A percentile compares a stretch with the other conserved stretches of the same genome.
Conservation (phyloP, 371 early-diverging fungal genomes). For the Apophysomyces variabilis region DNA sequence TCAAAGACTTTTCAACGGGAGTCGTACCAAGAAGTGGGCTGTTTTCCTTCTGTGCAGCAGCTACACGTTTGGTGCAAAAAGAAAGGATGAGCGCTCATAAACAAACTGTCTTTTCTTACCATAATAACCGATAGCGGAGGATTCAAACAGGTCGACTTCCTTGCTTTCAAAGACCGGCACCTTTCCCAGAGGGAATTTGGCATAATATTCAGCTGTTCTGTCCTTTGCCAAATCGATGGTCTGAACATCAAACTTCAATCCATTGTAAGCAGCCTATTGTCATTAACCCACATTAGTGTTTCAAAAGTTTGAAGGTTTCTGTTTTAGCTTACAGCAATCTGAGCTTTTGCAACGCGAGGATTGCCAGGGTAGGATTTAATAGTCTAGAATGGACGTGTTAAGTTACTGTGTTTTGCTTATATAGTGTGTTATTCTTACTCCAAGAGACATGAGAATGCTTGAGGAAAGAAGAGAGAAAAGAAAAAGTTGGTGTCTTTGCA, state of each 20-base stretch:
- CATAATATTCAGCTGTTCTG: constrained; percentile 72
- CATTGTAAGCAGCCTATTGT: constrained; percentile 69
- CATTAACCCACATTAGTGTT: constrained; percentile 68
- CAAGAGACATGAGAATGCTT: no score
- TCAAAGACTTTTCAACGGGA: constrained; percentile 73
- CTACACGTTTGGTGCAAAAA: constrained; percentile 33
- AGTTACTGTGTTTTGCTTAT: no score
- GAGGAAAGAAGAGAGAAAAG: no score
- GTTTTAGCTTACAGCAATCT: constrained; percentile 59
- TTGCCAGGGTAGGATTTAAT: constrained; percentile 52
- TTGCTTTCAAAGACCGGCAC: constrained; percentile 83
- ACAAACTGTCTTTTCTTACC: constrained; percentile 41
- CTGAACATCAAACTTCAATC: constrained; percentile 69
- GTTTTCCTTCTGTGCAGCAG: constrained; percentile 69
- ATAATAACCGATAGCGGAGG: constrained; percentile 88
- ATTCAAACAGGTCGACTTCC: constrained; percentile 78
- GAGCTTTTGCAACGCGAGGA: constrained; percentile 68
- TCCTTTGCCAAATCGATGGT: constrained; percentile 71
- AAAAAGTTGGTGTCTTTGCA: no score
- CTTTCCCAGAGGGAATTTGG: constrained; percentile 85
- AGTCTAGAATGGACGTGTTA: no score
- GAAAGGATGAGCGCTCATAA: background rate
- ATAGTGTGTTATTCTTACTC: no score
- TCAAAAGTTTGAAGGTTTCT: constrained; percentile 74
- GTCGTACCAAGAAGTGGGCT: constrained; percentile 66